Conservation (phyloP, 257 asterid genomes). For the Solanum infundibuliforme region DNA sequence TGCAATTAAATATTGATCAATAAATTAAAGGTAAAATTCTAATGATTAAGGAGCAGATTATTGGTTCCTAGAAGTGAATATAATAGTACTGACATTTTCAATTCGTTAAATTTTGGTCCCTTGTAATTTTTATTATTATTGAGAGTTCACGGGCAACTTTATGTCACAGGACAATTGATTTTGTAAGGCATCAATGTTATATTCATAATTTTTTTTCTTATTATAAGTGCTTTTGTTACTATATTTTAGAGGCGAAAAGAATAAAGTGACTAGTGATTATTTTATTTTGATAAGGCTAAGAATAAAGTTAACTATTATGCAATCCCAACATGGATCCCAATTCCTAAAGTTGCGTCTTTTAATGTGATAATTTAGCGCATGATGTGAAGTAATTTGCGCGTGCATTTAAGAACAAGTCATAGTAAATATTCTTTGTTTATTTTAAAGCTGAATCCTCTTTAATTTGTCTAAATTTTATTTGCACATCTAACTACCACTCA, state of each 20-base stretch:
- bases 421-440: too few species aligned
- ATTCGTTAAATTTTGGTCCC: not conserved
- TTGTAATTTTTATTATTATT: not conserved
- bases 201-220: not conserved
- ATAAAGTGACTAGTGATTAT: not conserved
- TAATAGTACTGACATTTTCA: not conserved
- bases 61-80: slow-evolving; percentile 3
- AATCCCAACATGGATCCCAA: not conserved
- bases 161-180: not conserved
- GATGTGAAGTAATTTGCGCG: not conserved
- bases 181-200: not conserved
- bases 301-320: not conserved
- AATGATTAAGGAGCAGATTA: slow-evolving; percentile 36
- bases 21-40: slow-evolving; percentile 1
- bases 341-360: not conserved
- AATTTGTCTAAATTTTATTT: too few species aligned
- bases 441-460: not conserved
- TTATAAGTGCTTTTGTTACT: not conserved
- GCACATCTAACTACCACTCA: too few species aligned
- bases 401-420: not conserved
- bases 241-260: not conserved
- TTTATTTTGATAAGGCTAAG: not conserved
- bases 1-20: not conserved
- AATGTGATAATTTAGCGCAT: not conserved
- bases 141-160: not conserved